Base-by-base conservation (phyloP, 1,284 basidiomycete species). In the Tilletia horrida region DNA sequence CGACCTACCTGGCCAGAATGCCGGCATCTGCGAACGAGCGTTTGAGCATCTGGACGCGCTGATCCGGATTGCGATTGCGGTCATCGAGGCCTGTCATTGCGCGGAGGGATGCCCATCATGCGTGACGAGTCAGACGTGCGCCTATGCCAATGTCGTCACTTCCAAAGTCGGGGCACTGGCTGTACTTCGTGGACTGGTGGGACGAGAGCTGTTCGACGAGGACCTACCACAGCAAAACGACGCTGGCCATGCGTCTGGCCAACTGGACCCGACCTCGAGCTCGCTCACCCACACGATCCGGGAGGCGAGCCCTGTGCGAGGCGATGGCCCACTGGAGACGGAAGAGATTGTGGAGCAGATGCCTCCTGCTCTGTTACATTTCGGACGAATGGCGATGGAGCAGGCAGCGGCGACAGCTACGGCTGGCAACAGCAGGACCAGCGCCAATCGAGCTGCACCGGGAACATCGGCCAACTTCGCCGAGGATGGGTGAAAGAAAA, bases 41-140 rank as follows among this genome's bases (percentile, higher is more conserved):
- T 94, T 93, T 75, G 91, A 93, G 76, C 88, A 92, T 73, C 87
- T 88, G 16, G 86, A 87, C 64, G 85, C 87, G 23, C 84, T 91
- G 31, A 82, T 93, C 14, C 83, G 83, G 13, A 86, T 88, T 66
- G 90, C 92, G 0, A 85, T 86, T 29, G 84, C 86, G 42, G 83
- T 84, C 4, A 85, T 93, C n/a, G 87, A 88, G 71, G 79, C 82
- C 3, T 95, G 93, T 78, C 70, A 82, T 1, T 94, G 92, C 74
- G 76, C 83, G 1, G 85, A 88, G 23, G 92, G 93, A 0, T 95
- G 92, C 77, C 83, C 85, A 1, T 83, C 85, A 65, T 94, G 92
- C 89, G 81, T 81, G 86, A 84, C 69, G 11, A 71, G 69, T 31
- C 71, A 73, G 25, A 69, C 74, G 31, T 80, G 77, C 50, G 66